Evolutionary conservation across 2,329 filamentous ascomycete genomes (phyloP), one percentile per base, ranked within the genome.

Genomic region (Aspergillus brasiliensis): DNA sequence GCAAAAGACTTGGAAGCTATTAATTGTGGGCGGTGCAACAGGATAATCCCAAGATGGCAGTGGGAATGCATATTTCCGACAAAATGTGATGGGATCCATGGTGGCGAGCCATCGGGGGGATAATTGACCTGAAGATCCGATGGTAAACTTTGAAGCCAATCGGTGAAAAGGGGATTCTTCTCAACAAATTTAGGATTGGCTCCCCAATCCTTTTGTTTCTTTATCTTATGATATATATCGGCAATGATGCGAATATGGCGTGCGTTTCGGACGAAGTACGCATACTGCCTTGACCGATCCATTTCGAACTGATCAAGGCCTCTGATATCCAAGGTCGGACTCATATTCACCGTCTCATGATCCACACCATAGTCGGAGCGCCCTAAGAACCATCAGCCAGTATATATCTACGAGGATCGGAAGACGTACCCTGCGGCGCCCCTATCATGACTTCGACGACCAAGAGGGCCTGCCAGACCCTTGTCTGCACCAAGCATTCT

Each of bases 371-470:
- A 86, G 74, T 97, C 92, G 51, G 86, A 88, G 28, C 91, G 91
- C 10, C 91, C 89, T 92, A 52, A 15, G 25, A 61, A 5, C 54
- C 49, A 62, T 74, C 58, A 71, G 63, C 49, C 19, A 13, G 7
- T 31, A 28, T 21, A 25, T 51, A 25, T 25, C 17, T 37, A 4
- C 38, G 23, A 47, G n/a, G 25, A 13, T 19, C 34, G 13, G 38
- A 28, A 27, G 11, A 64, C 75, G 62, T 80, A 92, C 93, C 94
- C 87, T 98, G 93, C 3, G 94, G 91, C 19, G 90, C 92, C 58
- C 94, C 94, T 67, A 97, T 88, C 91, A 98, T 96, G 44, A 93
- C 84, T 77, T 98, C 94, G 63, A 92, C 89, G 21, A 91, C 82
- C 71, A 96, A 90, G 8, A 96, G 84, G 1, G 88, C 89, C 74